Evolutionary conservation across 805 yeast genomes (phyloP), one percentile per base, ranked within the genome.

Genomic region (Pichia cephalocereana): DNA sequence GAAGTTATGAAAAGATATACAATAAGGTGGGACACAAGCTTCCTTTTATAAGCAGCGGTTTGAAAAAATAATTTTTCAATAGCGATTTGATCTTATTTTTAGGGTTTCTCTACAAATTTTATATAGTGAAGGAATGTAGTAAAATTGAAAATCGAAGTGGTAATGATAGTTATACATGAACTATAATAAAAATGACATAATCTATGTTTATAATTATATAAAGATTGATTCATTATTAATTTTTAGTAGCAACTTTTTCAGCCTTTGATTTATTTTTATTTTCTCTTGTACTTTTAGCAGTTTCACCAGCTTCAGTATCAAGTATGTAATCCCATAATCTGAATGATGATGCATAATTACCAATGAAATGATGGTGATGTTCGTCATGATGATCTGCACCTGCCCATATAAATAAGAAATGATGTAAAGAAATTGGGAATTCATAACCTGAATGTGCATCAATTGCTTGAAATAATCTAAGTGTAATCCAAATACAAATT

Each of bases 341-440:
- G 78, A 91, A 93, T 37, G 90, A 80, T 41, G 96, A 85, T 30
- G 97, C 93, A 66, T 88, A 91, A 69, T 90, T 89, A 56, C 98
- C 98, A 58, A 88, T 85, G 69, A 91, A 91, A 71, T 84, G 89
- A 66, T 86, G 95, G 67, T 91, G 99, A 65, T 91, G 99, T 69
- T 86, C 86, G 68, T 91, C 99, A 66, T 91, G 98, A 69, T 91
- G 98, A 61, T 86, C 96, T 23, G 97, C 96, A 56, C 98, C 98
- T 5, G 97, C 96, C 97, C 98, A 90, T 70, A 93, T 78, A 44
- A 97, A 97, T 52, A 91, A 65, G 69, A 91, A 80, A 64, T 89
- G 88, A 70, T 88, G 93, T 62, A 91, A 75, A 6, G 96, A 87
- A 87, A 95, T 82, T 54, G 99, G 98, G 80, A 91, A 91, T 65